Conservation (phyloP, 2,329 filamentous ascomycete species). For the Curvularia verruculosa region DNA sequence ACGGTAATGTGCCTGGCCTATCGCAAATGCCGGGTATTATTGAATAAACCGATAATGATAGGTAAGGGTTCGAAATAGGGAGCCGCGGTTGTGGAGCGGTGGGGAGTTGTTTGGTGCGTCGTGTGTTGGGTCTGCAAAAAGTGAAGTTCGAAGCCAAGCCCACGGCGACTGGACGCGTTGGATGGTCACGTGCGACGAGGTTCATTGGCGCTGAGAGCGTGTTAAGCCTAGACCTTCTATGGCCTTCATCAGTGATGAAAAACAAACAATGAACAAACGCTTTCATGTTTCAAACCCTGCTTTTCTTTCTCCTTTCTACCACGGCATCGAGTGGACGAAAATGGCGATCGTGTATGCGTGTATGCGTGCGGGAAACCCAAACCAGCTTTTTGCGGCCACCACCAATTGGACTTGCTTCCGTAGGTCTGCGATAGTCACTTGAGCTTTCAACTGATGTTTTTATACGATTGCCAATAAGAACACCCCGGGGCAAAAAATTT, state of each 20-base stretch:
- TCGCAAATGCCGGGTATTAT: slow-evolving; percentile 5
- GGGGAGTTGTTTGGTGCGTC: slow-evolving; percentile 14
- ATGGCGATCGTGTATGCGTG: neutral
- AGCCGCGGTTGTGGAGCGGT: slow-evolving; percentile 7
- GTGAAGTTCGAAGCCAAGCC: slow-evolving; percentile 36
- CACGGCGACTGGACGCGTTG: slow-evolving; percentile 18
- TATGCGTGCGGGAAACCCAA: neutral
- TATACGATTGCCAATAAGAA: neutral
- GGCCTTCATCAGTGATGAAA: neutral
- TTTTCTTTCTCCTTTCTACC: neutral
- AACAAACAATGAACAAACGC: slow-evolving; percentile 4
- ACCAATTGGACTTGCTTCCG: neutral
- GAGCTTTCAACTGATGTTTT: slow-evolving; percentile 1
- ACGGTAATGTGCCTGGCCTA: neutral
- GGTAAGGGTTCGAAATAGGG: slow-evolving; percentile 1
- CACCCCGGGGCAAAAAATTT: neutral
- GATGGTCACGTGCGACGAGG: slow-evolving; percentile 16
- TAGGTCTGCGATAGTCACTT: neutral
- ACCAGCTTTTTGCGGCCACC: neutral
- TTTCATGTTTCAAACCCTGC: neutral
- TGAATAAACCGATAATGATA: slow-evolving; percentile 3
- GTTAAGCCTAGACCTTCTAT: slow-evolving; percentile 1
- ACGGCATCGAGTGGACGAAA: neutral
- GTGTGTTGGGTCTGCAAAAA: slow-evolving; percentile 29
- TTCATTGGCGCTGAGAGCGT: slow-evolving; percentile 5